phyloP scores from a whole-genome alignment of 2,329 filamentous ascomycete genomes.

The Aureobasidium mangrovei region DNA sequence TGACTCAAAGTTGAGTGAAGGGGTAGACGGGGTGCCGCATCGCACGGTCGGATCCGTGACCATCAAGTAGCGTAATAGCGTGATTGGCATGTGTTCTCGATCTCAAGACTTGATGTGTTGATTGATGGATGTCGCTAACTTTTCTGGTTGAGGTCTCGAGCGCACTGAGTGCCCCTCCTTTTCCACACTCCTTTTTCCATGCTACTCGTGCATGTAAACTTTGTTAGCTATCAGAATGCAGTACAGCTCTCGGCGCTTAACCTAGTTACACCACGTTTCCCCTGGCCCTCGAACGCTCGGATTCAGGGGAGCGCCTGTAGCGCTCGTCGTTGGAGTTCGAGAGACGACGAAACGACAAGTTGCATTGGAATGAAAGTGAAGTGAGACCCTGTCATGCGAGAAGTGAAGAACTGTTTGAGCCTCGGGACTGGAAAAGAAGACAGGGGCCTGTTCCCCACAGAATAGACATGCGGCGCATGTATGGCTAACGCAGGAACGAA shows the following conservation, averaged over 20 bases:
- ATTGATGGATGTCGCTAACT: neutral
- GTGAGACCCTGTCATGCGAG: slow-evolving; percentile 6
- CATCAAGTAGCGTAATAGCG: neutral
- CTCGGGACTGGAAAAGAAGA: slow-evolving; percentile 5
- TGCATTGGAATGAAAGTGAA: neutral
- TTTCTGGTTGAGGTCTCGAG: neutral
- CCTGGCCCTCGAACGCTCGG: neutral
- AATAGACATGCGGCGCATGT: neutral
- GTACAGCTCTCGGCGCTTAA: slow-evolving; percentile 10
- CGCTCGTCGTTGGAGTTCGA: slow-evolving; percentile 1
- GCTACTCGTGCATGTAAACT: slow-evolving; percentile 7
- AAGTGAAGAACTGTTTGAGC: neutral
- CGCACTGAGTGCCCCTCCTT: neutral
- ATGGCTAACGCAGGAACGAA: slow-evolving; percentile 8
- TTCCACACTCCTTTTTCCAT: slow-evolving; percentile 8
- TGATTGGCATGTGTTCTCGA: neutral
- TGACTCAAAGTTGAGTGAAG: neutral
- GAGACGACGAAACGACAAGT: neutral
- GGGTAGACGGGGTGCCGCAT: neutral
- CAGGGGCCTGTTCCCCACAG: slow-evolving; percentile 12
- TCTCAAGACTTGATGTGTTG: neutral
- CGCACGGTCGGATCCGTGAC: neutral
- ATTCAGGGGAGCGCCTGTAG: neutral
- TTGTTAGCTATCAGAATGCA: neutral
- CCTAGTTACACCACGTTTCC: slow-evolving; percentile 6